Evolutionary conservation across 148 eudicot genomes (phyloP).

Genomic region (Silene latifolia): DNA sequence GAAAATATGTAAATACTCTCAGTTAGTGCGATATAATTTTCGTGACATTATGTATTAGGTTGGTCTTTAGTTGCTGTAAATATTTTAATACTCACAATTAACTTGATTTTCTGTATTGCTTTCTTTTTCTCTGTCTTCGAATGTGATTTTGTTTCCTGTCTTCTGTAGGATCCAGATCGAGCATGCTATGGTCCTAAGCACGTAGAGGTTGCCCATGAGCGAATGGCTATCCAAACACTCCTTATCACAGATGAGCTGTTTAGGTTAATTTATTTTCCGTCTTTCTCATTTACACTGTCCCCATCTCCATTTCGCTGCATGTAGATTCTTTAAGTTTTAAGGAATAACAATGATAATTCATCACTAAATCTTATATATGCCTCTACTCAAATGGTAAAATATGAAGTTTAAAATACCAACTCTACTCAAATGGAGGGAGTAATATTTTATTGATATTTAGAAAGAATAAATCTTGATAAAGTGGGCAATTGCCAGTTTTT

Average conservation of each 20-base stretch:
- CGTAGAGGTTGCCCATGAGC: slow-evolving; percentile 94
- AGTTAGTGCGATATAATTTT: not conserved
- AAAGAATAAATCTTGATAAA: not conserved
- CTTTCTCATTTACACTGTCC: not conserved
- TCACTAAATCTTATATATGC: too few relatives aligned
- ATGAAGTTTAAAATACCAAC: too few relatives aligned
- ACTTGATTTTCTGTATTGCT: not conserved
- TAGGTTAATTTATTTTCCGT: slow-evolving; percentile 41
- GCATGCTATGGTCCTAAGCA: slow-evolving; percentile 99
- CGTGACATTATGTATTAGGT: not conserved
- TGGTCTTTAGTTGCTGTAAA: not conserved
- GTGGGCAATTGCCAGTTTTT: not conserved
- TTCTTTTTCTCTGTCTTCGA: not conserved
- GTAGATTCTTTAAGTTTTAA: too few relatives aligned
- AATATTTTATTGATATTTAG: too few relatives aligned
- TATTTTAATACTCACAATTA: not conserved
- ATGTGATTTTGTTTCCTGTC: not conserved
- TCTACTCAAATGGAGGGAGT: too few relatives aligned
- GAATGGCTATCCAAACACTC: slow-evolving; percentile 94
- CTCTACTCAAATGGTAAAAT: too few relatives aligned
- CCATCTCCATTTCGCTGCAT: too few relatives aligned
- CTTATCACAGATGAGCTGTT: slow-evolving; percentile 90
- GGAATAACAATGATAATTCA: too few relatives aligned
- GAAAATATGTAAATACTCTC: not conserved
- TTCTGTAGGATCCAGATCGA: slow-evolving; percentile 71